Evolutionary conservation across 805 yeast species (phyloP).

Genomic region (Pichia nakasei): DNA sequence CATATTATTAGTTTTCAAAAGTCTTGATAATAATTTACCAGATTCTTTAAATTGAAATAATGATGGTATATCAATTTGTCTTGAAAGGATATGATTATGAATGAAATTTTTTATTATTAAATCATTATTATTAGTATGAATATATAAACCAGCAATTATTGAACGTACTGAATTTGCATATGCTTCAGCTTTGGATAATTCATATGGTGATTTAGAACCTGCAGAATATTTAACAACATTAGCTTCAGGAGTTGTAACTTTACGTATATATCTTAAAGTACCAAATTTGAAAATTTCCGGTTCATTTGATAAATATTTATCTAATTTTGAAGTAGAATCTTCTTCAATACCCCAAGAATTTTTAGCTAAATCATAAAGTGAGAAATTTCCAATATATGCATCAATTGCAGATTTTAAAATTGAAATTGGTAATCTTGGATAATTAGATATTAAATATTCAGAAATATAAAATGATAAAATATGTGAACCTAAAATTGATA

Average conservation of each 20-base stretch:
- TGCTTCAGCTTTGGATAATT: constrained; percentile 28
- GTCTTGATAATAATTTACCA: constrained; percentile 67
- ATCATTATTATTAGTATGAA: constrained; percentile 56
- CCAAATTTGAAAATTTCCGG: constrained; percentile 63
- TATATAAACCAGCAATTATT: constrained; percentile 72
- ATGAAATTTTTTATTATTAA: constrained; percentile 54
- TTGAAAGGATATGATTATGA: constrained; percentile 65
- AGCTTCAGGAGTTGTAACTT: constrained; percentile 43
- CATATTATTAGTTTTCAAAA: constrained; percentile 69
- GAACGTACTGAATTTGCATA: constrained; percentile 72
- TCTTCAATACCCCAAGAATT: constrained; percentile 80
- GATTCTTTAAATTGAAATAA: constrained; percentile 82
- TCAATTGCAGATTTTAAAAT: constrained; percentile 70
- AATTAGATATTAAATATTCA: constrained; percentile 62
- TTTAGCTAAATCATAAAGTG: constrained; percentile 59
- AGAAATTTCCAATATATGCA: constrained; percentile 59
- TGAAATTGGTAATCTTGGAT: constrained; percentile 84
- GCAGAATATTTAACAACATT: constrained; percentile 30
- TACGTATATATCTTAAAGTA: constrained; percentile 42
- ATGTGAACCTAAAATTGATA: constrained; percentile 75
- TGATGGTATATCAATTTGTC: constrained; percentile 64
- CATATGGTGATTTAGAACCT: constrained; percentile 22
- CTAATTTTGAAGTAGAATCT: constrained; percentile 55
- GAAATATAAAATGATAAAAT: constrained; percentile 66
- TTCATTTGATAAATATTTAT: constrained; percentile 61